phyloP scores from a whole-genome alignment of 1,284 basidiomycete species.

The Ustilago trichophora region DNA sequence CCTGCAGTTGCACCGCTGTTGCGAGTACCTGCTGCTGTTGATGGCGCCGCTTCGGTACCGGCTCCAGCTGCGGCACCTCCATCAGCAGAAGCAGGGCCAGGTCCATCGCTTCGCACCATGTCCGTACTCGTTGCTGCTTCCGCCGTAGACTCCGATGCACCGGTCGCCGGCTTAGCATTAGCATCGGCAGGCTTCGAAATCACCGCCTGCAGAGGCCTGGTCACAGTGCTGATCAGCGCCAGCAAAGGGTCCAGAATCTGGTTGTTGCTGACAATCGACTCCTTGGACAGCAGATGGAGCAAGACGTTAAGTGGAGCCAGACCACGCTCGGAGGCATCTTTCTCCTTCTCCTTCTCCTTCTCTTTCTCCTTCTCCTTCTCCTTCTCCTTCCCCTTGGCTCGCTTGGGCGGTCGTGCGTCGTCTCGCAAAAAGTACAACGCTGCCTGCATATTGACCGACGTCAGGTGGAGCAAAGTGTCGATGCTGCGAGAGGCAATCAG shows the following conservation, averaged over 20 bases:
- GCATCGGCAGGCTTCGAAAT: constrained; percentile 13
- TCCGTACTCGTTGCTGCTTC: constrained; percentile 30
- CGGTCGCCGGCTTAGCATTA: constrained; percentile 11
- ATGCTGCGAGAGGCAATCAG: constrained; percentile 64
- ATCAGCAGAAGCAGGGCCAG: not conserved
- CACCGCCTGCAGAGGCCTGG: constrained; percentile 52
- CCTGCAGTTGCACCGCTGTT: not conserved
- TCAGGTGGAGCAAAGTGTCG: constrained; percentile 59
- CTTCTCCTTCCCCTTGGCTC: constrained; percentile 56
- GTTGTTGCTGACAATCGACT: constrained; percentile 56
- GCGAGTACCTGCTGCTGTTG: constrained; percentile 3
- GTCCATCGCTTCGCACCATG: constrained; percentile 31
- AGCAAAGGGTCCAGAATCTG: constrained; percentile 63
- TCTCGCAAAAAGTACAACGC: constrained; percentile 63
- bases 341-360: too few relatives aligned
- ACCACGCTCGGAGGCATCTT: constrained; percentile 20
- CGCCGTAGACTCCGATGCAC: not conserved
- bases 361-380: constrained; percentile 23
- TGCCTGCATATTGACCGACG: constrained; percentile 53
- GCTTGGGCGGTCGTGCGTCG: constrained; percentile 50
- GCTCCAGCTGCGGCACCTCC: not conserved
- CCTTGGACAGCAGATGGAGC: constrained; percentile 58
- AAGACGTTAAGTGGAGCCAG: constrained; percentile 58
- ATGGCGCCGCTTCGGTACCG: constrained; percentile 2
- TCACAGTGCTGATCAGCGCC: constrained; percentile 59